These are phyloP conservation scores for Pholiota microspora DNA, from an alignment of 768 basidiomycete species.

Conservation along the genomic window DNA sequence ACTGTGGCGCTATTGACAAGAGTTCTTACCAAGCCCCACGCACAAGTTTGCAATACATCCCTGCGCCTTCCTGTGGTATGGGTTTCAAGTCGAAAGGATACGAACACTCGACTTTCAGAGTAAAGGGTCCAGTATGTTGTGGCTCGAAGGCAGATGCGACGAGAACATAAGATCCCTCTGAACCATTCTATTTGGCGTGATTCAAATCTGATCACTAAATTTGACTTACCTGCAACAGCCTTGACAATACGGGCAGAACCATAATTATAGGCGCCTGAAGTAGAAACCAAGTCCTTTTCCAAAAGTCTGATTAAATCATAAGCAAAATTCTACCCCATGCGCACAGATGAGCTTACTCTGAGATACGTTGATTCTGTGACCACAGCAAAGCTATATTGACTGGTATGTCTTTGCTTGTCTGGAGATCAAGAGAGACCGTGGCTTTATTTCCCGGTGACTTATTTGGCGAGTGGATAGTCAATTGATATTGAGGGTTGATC, in stretches of 20 bases:
- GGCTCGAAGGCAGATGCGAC: conserved; percentile 87
- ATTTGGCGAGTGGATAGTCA: conserved; percentile 49
- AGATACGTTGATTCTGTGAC: conserved; percentile 71
- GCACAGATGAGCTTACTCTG: conserved; percentile 54
- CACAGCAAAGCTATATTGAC: conserved; percentile 74
- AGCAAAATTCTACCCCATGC: not conserved
- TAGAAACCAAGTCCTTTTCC: conserved; percentile 67
- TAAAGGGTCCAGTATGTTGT: conserved; percentile 61
- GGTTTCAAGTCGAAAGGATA: conserved; percentile 56
- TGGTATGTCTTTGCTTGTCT: conserved; percentile 63
- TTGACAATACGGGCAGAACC: conserved; percentile 61
- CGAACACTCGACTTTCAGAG: conserved; percentile 61
- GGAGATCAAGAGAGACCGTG: conserved; percentile 47
- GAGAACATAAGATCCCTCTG: conserved; percentile 83
- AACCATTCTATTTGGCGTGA: conserved; percentile 35
- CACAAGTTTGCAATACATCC: conserved; percentile 74
- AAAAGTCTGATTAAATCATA: conserved; percentile 39
- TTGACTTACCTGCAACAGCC: conserved; percentile 50
- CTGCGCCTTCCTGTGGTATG: conserved; percentile 86
- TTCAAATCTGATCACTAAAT: not conserved
- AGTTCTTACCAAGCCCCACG: conserved; percentile 70
- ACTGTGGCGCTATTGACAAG: not conserved
- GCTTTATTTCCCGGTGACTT: conserved; percentile 14
- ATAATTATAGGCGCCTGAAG: conserved; percentile 81
- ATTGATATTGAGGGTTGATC: conserved; percentile 85